These are phyloP conservation scores for Suillus ampliporus DNA, from an alignment of 768 basidiomycete species.

Conservation along the genomic window DNA sequence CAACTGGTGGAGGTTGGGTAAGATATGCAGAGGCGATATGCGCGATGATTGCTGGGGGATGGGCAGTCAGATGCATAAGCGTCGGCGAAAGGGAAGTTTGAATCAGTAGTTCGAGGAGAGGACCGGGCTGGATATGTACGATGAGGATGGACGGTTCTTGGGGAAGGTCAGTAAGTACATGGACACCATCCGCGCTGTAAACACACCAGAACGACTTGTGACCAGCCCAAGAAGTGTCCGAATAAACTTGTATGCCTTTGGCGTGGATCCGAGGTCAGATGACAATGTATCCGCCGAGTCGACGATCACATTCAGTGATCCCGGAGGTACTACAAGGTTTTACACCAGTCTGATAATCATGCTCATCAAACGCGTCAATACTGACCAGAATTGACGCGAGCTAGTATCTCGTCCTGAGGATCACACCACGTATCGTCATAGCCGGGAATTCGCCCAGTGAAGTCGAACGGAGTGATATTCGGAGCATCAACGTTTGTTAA, in stretches of 20 bases:
- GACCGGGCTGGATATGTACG: constrained; percentile 58
- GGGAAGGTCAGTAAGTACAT: constrained; percentile 11
- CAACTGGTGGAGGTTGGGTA: constrained; percentile 69
- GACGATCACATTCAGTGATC: constrained; percentile 65
- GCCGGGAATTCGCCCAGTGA: constrained; percentile 55
- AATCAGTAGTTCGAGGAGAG: constrained; percentile 58
- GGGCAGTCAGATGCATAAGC: constrained; percentile 66
- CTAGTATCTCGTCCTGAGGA: constrained; percentile 44
- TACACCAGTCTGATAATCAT: neutral
- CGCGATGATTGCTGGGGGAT: constrained; percentile 70
- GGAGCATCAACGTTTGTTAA: constrained; percentile 40
- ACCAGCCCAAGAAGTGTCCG: constrained; percentile 51
- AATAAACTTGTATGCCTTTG: constrained; percentile 60
- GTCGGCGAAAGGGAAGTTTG: constrained; percentile 69
- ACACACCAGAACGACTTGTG: constrained; percentile 55
- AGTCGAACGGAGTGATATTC: constrained; percentile 53
- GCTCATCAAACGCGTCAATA: constrained; percentile 31
- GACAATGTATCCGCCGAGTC: constrained; percentile 75
- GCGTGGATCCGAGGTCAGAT: constrained; percentile 59
- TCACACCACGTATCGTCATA: constrained; percentile 49
- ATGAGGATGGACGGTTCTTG: constrained; percentile 63
- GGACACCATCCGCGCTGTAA: neutral
- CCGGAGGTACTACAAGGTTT: constrained; percentile 41
- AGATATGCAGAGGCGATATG: constrained; percentile 76
- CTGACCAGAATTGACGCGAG: constrained; percentile 45